These are phyloP conservation scores for Torulaspora globosa DNA, from an alignment of 1,139 yeast genomes.

Conservation along the genomic window DNA sequence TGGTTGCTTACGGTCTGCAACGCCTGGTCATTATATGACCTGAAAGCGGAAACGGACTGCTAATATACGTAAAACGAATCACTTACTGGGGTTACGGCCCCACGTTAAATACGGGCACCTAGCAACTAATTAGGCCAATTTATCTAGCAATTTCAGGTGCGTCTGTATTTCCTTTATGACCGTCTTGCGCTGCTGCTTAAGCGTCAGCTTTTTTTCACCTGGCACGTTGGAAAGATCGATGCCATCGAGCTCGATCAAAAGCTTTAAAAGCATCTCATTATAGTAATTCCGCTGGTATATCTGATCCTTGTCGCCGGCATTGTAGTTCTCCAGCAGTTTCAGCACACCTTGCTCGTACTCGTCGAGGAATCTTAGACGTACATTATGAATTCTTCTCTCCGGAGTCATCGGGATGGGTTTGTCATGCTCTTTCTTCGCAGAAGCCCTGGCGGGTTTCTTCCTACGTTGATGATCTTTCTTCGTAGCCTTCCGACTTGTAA, in stretches of 20 bases:
- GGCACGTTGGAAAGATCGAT: slow-evolving; percentile 48
- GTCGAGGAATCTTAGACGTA: slow-evolving; percentile 26
- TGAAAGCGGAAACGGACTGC: slow-evolving; percentile 5
- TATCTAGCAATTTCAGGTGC: slow-evolving; percentile 56
- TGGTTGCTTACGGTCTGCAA: not conserved
- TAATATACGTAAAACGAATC: not conserved
- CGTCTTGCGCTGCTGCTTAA: slow-evolving; percentile 56
- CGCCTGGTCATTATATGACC: not conserved
- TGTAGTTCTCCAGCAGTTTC: slow-evolving; percentile 22
- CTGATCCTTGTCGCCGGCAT: slow-evolving; percentile 35
- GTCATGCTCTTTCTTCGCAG: slow-evolving; percentile 8
- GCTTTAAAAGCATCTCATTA: slow-evolving; percentile 64
- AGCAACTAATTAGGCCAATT: slow-evolving; percentile 29
- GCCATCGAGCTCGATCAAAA: slow-evolving; percentile 61
- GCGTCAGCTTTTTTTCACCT: slow-evolving; percentile 41
- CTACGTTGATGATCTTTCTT: slow-evolving; percentile 1
- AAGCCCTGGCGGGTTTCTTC: slow-evolving; percentile 10
- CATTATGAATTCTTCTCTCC: slow-evolving; percentile 30
- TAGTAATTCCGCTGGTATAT: slow-evolving; percentile 54
- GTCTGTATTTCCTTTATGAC: slow-evolving; percentile 58
- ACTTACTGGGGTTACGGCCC: not conserved
- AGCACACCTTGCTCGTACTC: slow-evolving; percentile 29
- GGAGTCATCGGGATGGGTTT: slow-evolving; percentile 24
- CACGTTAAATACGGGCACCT: not conserved
- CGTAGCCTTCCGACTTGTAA: slow-evolving; percentile 1